Percentiles rank a stretch among this genome's conserved stretches.
phyloP scores from a whole-genome alignment of 2,329 filamentous ascomycete genomes.

The Ramularia collo-cygni region DNA sequence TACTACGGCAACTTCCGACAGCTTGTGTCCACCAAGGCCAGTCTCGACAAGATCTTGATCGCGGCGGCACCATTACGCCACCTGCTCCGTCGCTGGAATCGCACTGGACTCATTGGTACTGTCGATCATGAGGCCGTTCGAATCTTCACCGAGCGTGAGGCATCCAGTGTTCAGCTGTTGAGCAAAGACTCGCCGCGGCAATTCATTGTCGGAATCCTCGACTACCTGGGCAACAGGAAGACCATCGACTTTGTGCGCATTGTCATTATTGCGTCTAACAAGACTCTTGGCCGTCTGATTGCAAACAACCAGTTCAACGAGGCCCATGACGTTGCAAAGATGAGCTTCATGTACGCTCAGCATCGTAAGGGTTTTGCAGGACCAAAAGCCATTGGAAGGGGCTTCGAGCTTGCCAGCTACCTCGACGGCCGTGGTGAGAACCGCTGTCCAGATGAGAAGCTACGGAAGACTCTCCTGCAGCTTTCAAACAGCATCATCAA shows the following conservation, averaged over 20 bases:
- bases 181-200: conserved; percentile 24
- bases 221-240: conserved; percentile 33
- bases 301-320: conserved; percentile 34
- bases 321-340: conserved; percentile 39
- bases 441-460: conserved; percentile 28
- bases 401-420: conserved; percentile 41
- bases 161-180: conserved; percentile 26
- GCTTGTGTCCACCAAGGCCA: conserved; percentile 18
- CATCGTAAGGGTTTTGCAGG: conserved; percentile 38
- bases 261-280: conserved; percentile 36
- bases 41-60: conserved; percentile 29
- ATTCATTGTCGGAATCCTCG: conserved; percentile 38
- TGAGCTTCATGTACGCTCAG: conserved; percentile 39
- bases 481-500: conserved; percentile 36
- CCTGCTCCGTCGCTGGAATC: conserved; percentile 30
- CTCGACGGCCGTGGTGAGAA: conserved; percentile 38
- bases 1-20: conserved; percentile 39
- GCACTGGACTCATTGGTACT: conserved; percentile 33
- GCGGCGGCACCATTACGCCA: conserved; percentile 35
- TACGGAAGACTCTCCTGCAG: conserved; percentile 32
- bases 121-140: conserved; percentile 22
- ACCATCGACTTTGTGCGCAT: conserved; percentile 35
- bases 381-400: conserved; percentile 35
- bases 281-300: conserved; percentile 31
- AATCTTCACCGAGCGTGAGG: conserved; percentile 32